These are phyloP conservation scores for Cryptomeria japonica DNA, from an alignment of 75 land plant genomes.

Conservation along the genomic window DNA sequence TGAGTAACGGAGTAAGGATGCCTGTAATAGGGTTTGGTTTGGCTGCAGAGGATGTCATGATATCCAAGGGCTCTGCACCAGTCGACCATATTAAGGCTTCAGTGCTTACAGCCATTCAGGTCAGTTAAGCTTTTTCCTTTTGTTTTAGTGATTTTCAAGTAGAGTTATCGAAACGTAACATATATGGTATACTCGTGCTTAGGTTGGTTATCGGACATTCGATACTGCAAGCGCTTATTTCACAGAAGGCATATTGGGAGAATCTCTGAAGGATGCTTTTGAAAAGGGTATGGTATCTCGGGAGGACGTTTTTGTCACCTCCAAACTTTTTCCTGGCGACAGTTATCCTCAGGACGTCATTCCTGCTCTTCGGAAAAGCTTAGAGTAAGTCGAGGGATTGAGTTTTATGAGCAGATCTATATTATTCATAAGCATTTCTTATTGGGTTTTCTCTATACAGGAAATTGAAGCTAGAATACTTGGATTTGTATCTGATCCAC, in stretches of 20 bases:
- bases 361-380: slow-evolving; percentile 33
- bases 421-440: too few relatives aligned
- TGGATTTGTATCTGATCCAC: too few relatives aligned
- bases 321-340: slow-evolving; percentile 37
- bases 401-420: too few relatives aligned
- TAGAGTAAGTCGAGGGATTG: slow-evolving; percentile 24
- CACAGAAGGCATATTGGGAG: slow-evolving; percentile 19
- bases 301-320: slow-evolving; percentile 54
- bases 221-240: not conserved
- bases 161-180: not conserved
- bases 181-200: not conserved
- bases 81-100: not conserved
- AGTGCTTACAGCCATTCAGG: not conserved
- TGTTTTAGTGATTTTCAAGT: too few relatives aligned
- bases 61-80: not conserved
- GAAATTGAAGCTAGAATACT: too few relatives aligned
- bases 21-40: not conserved
- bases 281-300: slow-evolving; percentile 20
- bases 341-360: slow-evolving; percentile 34
- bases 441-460: too few relatives aligned
- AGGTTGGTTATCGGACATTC: not conserved
- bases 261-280: slow-evolving; percentile 36
- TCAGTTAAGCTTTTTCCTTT: not conserved
- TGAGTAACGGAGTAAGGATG: not conserved
- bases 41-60: not conserved